Evolutionary conservation across 1,284 basidiomycete genomes (phyloP), one percentile per base, ranked within the genome.

Genomic region (Ustilago lituana): DNA sequence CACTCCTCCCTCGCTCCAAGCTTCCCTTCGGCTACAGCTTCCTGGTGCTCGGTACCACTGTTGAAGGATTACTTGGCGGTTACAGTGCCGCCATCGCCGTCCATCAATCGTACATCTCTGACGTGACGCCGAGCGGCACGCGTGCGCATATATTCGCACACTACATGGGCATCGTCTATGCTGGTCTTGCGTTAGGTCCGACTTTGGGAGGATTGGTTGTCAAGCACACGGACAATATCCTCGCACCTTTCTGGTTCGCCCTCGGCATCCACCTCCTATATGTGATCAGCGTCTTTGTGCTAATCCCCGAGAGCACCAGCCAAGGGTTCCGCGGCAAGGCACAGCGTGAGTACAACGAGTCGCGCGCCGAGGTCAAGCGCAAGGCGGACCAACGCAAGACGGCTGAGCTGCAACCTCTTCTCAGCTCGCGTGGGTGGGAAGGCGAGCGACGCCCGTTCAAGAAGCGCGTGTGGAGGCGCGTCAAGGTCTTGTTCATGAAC

Each of bases 1-100:
- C 52, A 4, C 45, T 66, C 15, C 62, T 79, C 4, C 69, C 77
- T 5, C 47, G 67, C 36, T 37, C 51, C 49, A 55, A 48, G 35
- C 49, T 68, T 38, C 72, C 59, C 14, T 85, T 89, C 20, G 84
- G 86, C 22, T 89, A 92, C 74, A 88, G 90, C 76, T 84, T 94
- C 37, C 86, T 97, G n/a, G 84, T 95, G 19, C 70, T 94, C 41
- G 90, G 92, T 2, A 91, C 93, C 0, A 82, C 89, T 26, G 83
- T 93, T 24, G 93, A 96, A 76, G 94, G 94, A 14, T 79, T 89
- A 3, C 85, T 94, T 4, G 94, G 94, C 20, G 92, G 94, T n/a
- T 90, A 90, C 86, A 87, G 90, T 5, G 90, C 91, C 0, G 84
- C 93, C 10, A 87, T 89, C 60, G 89, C 90, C 2, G 89, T 90